A percentile compares a stretch with the other conserved stretches of the same genome.
These are phyloP conservation scores for Fusarium udum DNA, from an alignment of 2,329 filamentous ascomycete genomes.

Conservation along the genomic window DNA sequence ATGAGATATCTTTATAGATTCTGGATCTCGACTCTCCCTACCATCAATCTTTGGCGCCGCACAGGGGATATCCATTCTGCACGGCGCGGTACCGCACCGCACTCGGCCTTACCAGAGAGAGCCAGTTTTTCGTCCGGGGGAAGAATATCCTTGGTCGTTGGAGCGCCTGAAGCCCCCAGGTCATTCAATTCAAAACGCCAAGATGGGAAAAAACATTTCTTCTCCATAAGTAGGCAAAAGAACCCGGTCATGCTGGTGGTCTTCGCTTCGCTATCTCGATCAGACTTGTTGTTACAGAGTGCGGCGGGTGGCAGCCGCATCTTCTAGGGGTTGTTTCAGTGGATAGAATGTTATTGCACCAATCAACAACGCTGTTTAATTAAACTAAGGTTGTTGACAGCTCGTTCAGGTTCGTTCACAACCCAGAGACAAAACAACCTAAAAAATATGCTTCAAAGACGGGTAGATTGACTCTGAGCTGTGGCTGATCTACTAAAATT, in stretches of 20 bases:
- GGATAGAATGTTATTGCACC: conserved; percentile 2
- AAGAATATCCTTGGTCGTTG: not conserved
- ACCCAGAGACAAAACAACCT: conserved; percentile 1
- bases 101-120: not conserved
- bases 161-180: not conserved
- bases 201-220: conserved; percentile 8
- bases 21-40: not conserved
- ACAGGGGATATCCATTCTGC: not conserved
- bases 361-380: conserved; percentile 12
- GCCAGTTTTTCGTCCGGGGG: conserved; percentile 5
- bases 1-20: conserved; percentile 19
- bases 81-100: not conserved
- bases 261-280: not conserved
- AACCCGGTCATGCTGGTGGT: not conserved
- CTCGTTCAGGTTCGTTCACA: not conserved
- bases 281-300: conserved; percentile 13
- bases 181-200: conserved; percentile 1
- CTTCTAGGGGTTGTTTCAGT: conserved; percentile 13
- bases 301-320: not conserved
- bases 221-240: not conserved
- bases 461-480: not conserved
- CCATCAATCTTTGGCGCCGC: not conserved
- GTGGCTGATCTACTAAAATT: not conserved
- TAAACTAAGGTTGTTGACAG: not conserved
- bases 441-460: conserved; percentile 14